Conservation (phyloP, 2,329 filamentous ascomycete species). For the Aspergillus neotritici region DNA sequence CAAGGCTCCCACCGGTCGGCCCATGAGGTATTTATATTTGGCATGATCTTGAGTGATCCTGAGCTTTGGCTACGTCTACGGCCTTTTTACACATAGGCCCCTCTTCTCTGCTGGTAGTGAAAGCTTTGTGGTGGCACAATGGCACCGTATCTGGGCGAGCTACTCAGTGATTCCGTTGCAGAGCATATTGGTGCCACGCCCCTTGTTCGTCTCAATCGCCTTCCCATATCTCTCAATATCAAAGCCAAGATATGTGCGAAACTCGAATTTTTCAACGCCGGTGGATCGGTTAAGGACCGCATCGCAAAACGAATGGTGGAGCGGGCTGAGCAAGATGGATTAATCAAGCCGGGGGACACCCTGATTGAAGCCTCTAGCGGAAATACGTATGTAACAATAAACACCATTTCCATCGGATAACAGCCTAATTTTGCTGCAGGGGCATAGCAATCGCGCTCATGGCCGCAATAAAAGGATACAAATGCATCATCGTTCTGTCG, state of each 20-base stretch:
- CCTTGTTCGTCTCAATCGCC: constrained; percentile 57
- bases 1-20: no score
- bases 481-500: constrained; percentile 87
- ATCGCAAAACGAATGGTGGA: constrained; percentile 91
- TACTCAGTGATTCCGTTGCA: constrained; percentile 54
- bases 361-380: constrained; percentile 87
- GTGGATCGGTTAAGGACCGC: constrained; percentile 61
- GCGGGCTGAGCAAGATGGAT: constrained; percentile 74
- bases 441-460: constrained; percentile 91
- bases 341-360: constrained; percentile 87
- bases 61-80: no score
- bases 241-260: constrained; percentile 77
- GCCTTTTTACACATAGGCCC: no score
- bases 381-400: constrained; percentile 55
- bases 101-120: no score
- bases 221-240: constrained; percentile 72
- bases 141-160: constrained; percentile 16
- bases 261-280: constrained; percentile 61
- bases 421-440: constrained; percentile 18
- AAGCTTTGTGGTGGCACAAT: no score
- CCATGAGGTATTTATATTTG: no score
- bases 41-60: no score
- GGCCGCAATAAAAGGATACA: constrained; percentile 83
- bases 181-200: constrained; percentile 85
- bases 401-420: no score